Base-by-base conservation (phyloP, 2,329 filamentous ascomycete genomes). In the Beauveria sp. region DNA sequence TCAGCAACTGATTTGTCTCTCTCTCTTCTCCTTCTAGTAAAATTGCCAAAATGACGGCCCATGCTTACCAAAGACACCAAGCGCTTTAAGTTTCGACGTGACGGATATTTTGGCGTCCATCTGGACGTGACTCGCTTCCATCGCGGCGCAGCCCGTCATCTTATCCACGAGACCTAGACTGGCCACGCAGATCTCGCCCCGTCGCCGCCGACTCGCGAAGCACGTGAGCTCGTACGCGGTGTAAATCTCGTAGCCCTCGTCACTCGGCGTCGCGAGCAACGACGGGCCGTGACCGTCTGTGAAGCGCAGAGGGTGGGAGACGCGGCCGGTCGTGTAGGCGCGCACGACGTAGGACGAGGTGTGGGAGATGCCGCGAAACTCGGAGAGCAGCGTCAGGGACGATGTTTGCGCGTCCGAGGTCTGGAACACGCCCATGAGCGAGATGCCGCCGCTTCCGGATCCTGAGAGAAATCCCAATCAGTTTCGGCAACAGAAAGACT, bases 141-240 rank as follows among this genome's bases (percentile, higher is more conserved):
- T 81, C 0, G 91, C 92, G 1, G 91, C 92, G 1, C 88, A 86
- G 0, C 92, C 93, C 0, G 91, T 91, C 90, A 98, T 96, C 73
- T 97, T 96, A 2, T 84, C 89, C 3, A 96, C 66, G 2, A 98
- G 77, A 0, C 93, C 93, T 1, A 98, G 73, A 20, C 88, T 86
- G 0, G 90, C 86, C 1, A 93, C 78, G 49, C 75, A 75, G 0
- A 87, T 76, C 5, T 65, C 54, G 1, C 65, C 65, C 40, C 67
- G 63, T 24, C 67, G 68, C 24, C 67, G 68, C 22, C 71, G 65
- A n/a, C 75, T 76, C 1, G 76, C 72, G 65, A 93, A 86, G 0
- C 78, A 72, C 1, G 79, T 78, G 2, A 92, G 73, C 0, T 89
- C 87, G 64, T 88, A 89, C 0, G 89, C 89, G 0, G 87, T 88